Evolutionary conservation across 192 early-diverging fungal species (phyloP).

Genomic region (Coemansia sp.): DNA sequence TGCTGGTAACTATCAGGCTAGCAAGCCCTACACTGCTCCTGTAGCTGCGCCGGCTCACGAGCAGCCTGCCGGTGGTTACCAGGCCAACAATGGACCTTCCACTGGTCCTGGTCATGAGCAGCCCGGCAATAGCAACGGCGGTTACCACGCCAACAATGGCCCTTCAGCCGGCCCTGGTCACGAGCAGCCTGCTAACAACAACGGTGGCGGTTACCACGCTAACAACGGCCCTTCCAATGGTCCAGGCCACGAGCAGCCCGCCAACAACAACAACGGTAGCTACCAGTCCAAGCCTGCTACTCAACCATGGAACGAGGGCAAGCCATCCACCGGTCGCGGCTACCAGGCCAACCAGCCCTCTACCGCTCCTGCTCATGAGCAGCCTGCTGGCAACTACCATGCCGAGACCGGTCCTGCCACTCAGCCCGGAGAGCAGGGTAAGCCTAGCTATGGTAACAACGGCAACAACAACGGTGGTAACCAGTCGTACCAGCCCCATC

Average conservation of each 20-base stretch:
- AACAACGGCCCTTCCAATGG: neutral
- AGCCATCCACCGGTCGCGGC: neutral
- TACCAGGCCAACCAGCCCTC: neutral
- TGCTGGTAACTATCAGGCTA: conserved; percentile 4
- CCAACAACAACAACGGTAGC: neutral
- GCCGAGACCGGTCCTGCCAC: conserved; percentile 1
- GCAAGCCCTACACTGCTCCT: neutral
- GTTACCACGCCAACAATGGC: too few relatives aligned
- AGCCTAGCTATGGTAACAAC: too few relatives aligned
- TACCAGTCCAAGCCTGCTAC: neutral
- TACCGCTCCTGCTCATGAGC: neutral
- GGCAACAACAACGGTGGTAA: neutral
- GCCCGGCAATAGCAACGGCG: neutral
- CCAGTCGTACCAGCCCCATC: conserved; percentile 5
- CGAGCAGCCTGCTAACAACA: neutral
- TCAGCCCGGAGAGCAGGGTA: conserved; percentile 13
- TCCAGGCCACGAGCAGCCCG: neutral
- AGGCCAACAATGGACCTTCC: too few relatives aligned
- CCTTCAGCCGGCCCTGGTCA: too few relatives aligned
- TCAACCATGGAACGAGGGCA: conserved; percentile 15
- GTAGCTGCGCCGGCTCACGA: conserved; percentile 6
- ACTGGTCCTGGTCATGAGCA: conserved; percentile 1
- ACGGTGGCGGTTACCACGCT: neutral
- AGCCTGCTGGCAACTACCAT: neutral
- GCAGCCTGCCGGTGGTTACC: conserved; percentile 7